Conservation (phyloP, 768 basidiomycete genomes). For the Mycena galericulata region DNA sequence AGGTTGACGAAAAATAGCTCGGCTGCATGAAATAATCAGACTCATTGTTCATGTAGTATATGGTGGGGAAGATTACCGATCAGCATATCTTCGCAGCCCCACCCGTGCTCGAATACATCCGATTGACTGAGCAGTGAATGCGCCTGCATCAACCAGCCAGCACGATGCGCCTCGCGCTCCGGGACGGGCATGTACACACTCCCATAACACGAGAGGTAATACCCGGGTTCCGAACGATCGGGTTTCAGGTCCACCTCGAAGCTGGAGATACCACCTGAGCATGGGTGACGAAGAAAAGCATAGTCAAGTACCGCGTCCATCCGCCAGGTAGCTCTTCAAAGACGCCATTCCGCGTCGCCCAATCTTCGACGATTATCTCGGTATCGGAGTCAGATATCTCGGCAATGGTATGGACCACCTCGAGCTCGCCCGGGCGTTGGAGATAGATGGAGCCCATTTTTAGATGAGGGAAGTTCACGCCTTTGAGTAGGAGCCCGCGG, state of each 20-base stretch:
- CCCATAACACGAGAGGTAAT: slow-evolving; percentile 9
- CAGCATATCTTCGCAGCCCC: slow-evolving; percentile 4
- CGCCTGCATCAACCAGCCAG: slow-evolving; percentile 7
- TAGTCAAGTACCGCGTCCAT: slow-evolving; percentile 2
- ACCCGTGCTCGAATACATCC: background rate
- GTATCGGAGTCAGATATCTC: background rate
- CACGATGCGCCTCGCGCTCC: slow-evolving; percentile 1
- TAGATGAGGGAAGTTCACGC: background rate
- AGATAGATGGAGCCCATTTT: slow-evolving; percentile 20
- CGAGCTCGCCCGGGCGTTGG: background rate
- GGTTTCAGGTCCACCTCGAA: slow-evolving; percentile 6
- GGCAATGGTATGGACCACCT: background rate
- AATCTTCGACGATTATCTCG: slow-evolving; percentile 10
- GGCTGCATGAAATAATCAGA: background rate
- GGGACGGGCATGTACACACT: slow-evolving; percentile 13
- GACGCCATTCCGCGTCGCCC: background rate
- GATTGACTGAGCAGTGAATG: background rate
- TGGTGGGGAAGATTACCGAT: background rate
- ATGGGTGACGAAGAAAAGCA: no score
- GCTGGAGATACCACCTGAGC: background rate
- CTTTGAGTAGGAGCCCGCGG: background rate
- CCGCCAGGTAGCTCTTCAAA: background rate
- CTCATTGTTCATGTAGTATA: no score
- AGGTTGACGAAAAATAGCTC: slow-evolving; percentile 19
- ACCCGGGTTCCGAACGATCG: slow-evolving; percentile 2